A percentile compares a stretch with the other conserved stretches of the same genome.
phyloP scores from a whole-genome alignment of 805 yeast species.

The Candida caryicola region DNA sequence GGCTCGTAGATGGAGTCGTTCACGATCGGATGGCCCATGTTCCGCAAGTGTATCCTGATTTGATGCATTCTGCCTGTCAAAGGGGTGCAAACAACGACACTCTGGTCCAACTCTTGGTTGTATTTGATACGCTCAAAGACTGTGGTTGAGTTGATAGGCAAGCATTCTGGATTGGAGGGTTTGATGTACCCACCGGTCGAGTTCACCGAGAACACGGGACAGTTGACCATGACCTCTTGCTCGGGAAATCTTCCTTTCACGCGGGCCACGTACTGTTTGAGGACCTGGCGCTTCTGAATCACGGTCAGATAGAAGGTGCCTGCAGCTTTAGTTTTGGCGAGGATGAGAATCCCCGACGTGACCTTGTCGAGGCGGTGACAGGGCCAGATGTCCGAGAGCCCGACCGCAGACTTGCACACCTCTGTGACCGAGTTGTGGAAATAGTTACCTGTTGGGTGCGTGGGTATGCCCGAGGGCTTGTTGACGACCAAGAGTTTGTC shows the following conservation, averaged over 20 bases:
- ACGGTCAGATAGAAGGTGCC: slow-evolving; percentile 31
- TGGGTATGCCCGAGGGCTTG: slow-evolving; percentile 54
- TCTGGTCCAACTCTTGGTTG: slow-evolving; percentile 26
- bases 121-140: slow-evolving; percentile 31
- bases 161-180: slow-evolving; percentile 18
- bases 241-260: slow-evolving; percentile 41
- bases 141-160: slow-evolving; percentile 33
- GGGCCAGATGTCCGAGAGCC: slow-evolving; percentile 33
- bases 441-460: slow-evolving; percentile 50
- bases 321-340: slow-evolving; percentile 36
- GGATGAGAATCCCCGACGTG: slow-evolving; percentile 49
- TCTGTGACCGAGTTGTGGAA: slow-evolving; percentile 43
- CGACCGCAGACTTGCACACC: slow-evolving; percentile 33
- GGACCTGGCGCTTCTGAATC: slow-evolving; percentile 26
- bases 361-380: slow-evolving; percentile 51
- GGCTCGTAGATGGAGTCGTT: slow-evolving; percentile 56
- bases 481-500: slow-evolving; percentile 40
- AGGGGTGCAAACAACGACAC: slow-evolving; percentile 49
- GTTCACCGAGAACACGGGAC: slow-evolving; percentile 41
- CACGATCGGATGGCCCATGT: slow-evolving; percentile 66
- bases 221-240: slow-evolving; percentile 22
- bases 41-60: slow-evolving; percentile 52
- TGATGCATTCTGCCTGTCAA: slow-evolving; percentile 57
- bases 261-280: slow-evolving; percentile 48
- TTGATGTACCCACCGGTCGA: slow-evolving; percentile 32